Conservation (phyloP, 2,329 filamentous ascomycete genomes). For the Diaporthe sp. region DNA sequence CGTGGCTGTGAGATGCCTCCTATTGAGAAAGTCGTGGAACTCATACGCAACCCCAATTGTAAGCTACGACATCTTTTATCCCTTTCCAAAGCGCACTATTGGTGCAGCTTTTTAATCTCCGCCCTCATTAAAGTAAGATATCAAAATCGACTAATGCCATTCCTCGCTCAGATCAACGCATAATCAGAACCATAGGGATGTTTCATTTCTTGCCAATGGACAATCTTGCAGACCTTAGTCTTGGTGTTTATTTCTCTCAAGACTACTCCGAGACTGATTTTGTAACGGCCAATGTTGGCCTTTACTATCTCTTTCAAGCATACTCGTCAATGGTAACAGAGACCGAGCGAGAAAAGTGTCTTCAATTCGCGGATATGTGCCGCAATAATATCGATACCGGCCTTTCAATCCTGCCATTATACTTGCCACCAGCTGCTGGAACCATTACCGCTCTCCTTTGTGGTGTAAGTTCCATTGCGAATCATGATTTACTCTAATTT, state of each 20-base stretch:
- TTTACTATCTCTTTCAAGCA: neutral
- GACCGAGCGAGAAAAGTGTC: neutral
- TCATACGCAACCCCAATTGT: slow-evolving; percentile 8
- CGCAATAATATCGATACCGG: neutral
- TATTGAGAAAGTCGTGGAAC: slow-evolving; percentile 6
- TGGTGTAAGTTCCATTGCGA: neutral
- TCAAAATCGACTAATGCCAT: neutral
- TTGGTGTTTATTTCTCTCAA: neutral
- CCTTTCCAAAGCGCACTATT: no score
- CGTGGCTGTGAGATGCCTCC: slow-evolving; percentile 6
- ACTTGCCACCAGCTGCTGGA: neutral
- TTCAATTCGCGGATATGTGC: neutral
- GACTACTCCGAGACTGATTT: neutral
- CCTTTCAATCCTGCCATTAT: neutral
- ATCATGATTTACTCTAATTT: no score
- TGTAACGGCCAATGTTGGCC: neutral
- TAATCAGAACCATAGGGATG: neutral
- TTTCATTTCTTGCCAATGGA: neutral
- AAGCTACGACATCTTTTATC: neutral
- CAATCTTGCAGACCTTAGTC: neutral
- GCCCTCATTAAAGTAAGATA: neutral
- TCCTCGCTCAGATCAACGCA: neutral
- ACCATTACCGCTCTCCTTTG: neutral
- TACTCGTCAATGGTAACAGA: neutral
- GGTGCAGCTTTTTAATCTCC: no score